Evolutionary conservation across 2,329 filamentous ascomycete species (phyloP).

Genomic region (Botryotinia globosa): DNA sequence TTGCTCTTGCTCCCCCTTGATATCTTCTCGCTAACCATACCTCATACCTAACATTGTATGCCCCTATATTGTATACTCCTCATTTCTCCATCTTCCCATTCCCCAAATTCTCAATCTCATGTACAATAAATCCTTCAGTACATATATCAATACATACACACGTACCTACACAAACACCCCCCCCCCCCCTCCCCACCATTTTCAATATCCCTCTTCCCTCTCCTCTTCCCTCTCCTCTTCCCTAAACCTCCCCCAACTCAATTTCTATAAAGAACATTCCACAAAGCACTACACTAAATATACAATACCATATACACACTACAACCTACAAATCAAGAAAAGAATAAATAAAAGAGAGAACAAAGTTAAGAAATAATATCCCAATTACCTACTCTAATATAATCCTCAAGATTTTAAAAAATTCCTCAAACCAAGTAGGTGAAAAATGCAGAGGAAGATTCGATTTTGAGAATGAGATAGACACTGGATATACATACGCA

Average conservation of each 20-base stretch:
- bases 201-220: too few species aligned
- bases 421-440: accelerated
- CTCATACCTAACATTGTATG: accelerated
- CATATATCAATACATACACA: too few species aligned
- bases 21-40: not conserved
- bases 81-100: too few species aligned
- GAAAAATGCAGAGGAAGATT: not conserved
- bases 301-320: not conserved
- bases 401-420: not conserved
- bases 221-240: too few species aligned
- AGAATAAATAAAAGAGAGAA: accelerated
- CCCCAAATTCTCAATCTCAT: not conserved
- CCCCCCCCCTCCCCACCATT: too few species aligned
- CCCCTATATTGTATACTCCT: too few species aligned
- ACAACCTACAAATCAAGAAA: not conserved
- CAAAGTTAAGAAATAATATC: not conserved
- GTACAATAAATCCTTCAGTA: too few species aligned
- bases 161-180: not conserved
- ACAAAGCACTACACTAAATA: not conserved
- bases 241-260: not conserved
- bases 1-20: not conserved
- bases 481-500: not conserved
- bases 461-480: not conserved
- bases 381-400: not conserved
- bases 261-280: not conserved